Conservation (phyloP, 1,139 yeast species). For the Yamadazyma jaroonii region DNA sequence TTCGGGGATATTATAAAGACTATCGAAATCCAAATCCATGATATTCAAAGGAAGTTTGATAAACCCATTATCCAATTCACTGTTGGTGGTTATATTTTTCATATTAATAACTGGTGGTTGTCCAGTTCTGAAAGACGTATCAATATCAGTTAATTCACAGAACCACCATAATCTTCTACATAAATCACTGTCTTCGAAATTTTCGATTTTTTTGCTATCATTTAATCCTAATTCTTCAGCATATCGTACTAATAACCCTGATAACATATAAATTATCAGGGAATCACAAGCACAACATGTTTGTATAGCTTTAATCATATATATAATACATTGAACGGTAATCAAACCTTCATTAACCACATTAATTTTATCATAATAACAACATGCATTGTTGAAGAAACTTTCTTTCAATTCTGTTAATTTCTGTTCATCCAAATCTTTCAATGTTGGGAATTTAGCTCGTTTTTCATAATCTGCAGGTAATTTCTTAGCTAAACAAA, state of each 20-base stretch:
- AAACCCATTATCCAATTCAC: slow-evolving; percentile 1
- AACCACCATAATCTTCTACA: slow-evolving; percentile 54
- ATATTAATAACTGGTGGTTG: slow-evolving; percentile 51
- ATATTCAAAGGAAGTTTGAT: slow-evolving; percentile 2
- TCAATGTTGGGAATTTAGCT: slow-evolving; percentile 7
- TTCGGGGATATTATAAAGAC: background rate
- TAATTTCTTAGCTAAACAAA: slow-evolving; percentile 24
- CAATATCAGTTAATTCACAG: slow-evolving; percentile 53
- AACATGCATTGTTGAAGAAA: slow-evolving; percentile 35
- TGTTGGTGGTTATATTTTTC: slow-evolving; percentile 28
- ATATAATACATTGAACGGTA: slow-evolving; percentile 47
- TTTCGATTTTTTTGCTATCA: slow-evolving; percentile 41
- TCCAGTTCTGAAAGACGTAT: slow-evolving; percentile 52
- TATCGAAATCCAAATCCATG: background rate
- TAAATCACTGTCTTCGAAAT: slow-evolving; percentile 32
- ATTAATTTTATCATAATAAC: slow-evolving; percentile 46
- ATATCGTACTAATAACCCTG: slow-evolving; percentile 51
- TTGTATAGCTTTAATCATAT: slow-evolving; percentile 45
- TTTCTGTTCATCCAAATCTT: slow-evolving; percentile 9
- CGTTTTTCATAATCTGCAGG: slow-evolving; percentile 13
- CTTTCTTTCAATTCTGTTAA: slow-evolving; percentile 21
- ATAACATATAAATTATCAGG: slow-evolving; percentile 41
- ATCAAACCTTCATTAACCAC: slow-evolving; percentile 49
- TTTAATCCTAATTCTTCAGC: slow-evolving; percentile 69
- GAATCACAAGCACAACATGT: slow-evolving; percentile 34